These are phyloP conservation scores for Calophaca sinica DNA, from an alignment of 306 rosid species.

Conservation along the genomic window DNA sequence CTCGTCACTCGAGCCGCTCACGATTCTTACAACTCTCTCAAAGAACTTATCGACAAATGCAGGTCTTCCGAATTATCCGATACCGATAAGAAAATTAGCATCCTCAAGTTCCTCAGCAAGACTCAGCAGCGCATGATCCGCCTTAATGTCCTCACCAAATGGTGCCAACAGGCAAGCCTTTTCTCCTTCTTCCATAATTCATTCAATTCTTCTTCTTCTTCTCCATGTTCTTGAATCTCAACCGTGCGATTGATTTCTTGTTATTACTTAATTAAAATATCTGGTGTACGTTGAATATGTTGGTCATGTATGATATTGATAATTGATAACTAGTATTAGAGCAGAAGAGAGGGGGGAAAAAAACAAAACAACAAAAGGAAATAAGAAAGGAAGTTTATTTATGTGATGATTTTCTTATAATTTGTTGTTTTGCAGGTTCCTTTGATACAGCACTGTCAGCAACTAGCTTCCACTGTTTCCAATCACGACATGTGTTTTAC, in stretches of 20 bases:
- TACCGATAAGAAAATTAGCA: constrained; percentile 78
- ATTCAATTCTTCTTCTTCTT: not conserved
- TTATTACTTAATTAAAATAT: not conserved
- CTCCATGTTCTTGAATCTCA: not conserved
- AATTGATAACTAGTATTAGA: not conserved
- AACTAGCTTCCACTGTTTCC: constrained; percentile 85
- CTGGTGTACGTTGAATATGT: not conserved
- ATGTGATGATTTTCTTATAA: not conserved
- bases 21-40: constrained; percentile 78
- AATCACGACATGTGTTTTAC: constrained; percentile 96
- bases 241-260: not conserved
- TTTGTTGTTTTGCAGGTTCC: constrained; percentile 75
- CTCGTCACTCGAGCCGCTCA: constrained; percentile 82
- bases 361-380: too few species aligned
- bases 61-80: constrained; percentile 76
- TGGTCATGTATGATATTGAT: constrained; percentile 8
- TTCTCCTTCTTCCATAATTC: not conserved
- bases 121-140: constrained; percentile 98
- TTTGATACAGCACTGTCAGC: constrained; percentile 91
- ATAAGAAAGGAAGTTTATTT: not conserved
- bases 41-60: constrained; percentile 83
- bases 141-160: constrained; percentile 91
- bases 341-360: not conserved
- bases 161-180: constrained; percentile 84
- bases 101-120: constrained; percentile 87